Percentiles rank a stretch among this genome's conserved stretches.
These are phyloP conservation scores for Apium graveolens DNA, from an alignment of 129 eudicot genomes.

Conservation along the genomic window DNA sequence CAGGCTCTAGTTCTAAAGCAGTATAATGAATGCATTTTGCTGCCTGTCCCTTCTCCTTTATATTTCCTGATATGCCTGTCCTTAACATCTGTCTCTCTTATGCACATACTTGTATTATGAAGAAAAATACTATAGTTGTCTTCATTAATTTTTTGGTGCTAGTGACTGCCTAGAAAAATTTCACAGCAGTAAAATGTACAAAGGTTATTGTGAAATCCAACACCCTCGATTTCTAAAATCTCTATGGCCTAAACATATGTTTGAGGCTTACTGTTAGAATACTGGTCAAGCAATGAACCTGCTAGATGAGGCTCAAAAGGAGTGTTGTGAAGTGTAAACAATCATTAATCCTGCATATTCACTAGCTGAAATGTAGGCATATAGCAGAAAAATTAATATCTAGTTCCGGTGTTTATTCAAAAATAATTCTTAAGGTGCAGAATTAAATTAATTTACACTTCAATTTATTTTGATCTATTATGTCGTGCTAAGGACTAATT, in stretches of 20 bases:
- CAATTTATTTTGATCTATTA: not conserved
- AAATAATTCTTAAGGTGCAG: not conserved
- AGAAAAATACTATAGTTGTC: not conserved
- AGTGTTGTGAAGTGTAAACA: not conserved
- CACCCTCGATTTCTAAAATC: not conserved
- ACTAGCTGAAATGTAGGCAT: not conserved
- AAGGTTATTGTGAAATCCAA: not conserved
- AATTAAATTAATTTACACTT: not conserved
- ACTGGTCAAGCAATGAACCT: not conserved
- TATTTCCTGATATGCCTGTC: not conserved
- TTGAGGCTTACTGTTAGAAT: not conserved
- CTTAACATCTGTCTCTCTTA: not conserved
- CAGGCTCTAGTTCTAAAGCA: not conserved
- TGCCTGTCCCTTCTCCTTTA: not conserved
- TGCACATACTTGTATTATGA: not conserved
- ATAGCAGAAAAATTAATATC: not conserved
- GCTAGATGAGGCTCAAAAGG: not conserved
- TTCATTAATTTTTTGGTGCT: not conserved
- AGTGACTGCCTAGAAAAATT: not conserved
- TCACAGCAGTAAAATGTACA: not conserved
- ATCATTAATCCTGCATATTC: not conserved
- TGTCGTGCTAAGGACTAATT: not conserved
- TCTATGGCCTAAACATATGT: not conserved
- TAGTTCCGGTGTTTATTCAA: not conserved
- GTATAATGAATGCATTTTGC: not conserved